Percentiles rank a stretch among this genome's conserved stretches.
phyloP scores from a whole-genome alignment of 495 filamentous ascomycete genomes.

The Aspergillus steynii region DNA sequence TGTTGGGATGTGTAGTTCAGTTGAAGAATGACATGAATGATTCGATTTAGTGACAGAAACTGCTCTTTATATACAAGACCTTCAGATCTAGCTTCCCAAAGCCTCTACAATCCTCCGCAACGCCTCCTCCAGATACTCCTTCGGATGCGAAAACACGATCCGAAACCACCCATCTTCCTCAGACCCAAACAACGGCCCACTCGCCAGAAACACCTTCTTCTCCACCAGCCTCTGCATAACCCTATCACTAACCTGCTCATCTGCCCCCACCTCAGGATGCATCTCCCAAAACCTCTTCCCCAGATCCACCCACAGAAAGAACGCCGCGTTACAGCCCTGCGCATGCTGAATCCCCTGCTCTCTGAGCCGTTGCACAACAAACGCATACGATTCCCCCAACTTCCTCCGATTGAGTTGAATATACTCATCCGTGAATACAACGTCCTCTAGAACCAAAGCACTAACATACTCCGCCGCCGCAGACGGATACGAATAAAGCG shows the following conservation, averaged over 20 bases:
- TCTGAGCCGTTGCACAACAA: constrained; percentile 37
- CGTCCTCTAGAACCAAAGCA: constrained; percentile 47
- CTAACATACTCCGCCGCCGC: constrained; percentile 46
- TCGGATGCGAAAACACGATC: constrained; percentile 48
- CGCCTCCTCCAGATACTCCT: constrained; percentile 39
- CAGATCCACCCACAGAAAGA: constrained; percentile 64
- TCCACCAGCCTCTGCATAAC: constrained; percentile 36
- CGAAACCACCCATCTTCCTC: constrained; percentile 54
- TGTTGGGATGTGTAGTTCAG: too few species aligned
- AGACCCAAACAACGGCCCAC: constrained; percentile 42
- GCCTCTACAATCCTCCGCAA: constrained; percentile 41
- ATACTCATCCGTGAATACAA: constrained; percentile 46
- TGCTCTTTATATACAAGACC: too few species aligned
- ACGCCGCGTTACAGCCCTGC: constrained; percentile 46
- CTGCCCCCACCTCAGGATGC: constrained; percentile 27
- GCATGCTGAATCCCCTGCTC: constrained; percentile 42
- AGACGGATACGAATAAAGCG: constrained; percentile 48
- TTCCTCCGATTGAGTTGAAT: constrained; percentile 38
- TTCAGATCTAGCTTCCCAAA: constrained; percentile 9
- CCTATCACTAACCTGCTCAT: constrained; percentile 21
- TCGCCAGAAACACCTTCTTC: constrained; percentile 46
- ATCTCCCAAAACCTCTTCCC: constrained; percentile 35
- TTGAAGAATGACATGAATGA: too few species aligned
- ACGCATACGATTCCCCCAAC: constrained; percentile 36
- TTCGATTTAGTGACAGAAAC: too few species aligned